These are phyloP conservation scores for Picea abies DNA, from an alignment of 83 land plant species.

Conservation along the genomic window DNA sequence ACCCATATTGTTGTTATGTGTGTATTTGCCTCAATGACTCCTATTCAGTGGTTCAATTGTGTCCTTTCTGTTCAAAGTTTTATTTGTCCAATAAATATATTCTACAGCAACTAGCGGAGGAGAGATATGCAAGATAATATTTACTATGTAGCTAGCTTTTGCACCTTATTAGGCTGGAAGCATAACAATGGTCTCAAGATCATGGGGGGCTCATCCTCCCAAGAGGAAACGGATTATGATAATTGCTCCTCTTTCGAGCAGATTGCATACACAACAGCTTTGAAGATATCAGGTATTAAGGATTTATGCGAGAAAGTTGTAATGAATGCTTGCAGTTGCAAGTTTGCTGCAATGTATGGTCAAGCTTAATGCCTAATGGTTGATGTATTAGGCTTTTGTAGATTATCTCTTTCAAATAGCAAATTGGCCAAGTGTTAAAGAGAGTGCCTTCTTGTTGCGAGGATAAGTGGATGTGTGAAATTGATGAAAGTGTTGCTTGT, in stretches of 20 bases:
- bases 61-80: not conserved
- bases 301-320: not conserved
- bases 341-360: not conserved
- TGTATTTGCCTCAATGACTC: not conserved
- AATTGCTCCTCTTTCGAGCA: not conserved
- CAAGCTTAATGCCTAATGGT: not conserved
- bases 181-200: not conserved
- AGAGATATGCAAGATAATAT: not conserved
- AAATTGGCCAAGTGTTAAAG: not conserved
- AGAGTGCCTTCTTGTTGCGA: too few relatives aligned
- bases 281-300: too few relatives aligned
- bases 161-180: not conserved
- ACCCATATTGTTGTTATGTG: not conserved
- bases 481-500: too few relatives aligned
- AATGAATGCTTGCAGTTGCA: not conserved
- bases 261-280: too few relatives aligned
- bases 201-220: too few relatives aligned
- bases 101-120: not conserved
- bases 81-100: not conserved
- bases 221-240: not conserved
- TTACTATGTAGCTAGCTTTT: not conserved
- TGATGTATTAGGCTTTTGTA: slow-evolving; percentile 3
- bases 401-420: not conserved
- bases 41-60: not conserved
- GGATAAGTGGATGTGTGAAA: too few relatives aligned